These are phyloP conservation scores for Irpex sp. DNA, from an alignment of 1,284 basidiomycete genomes.

Conservation along the genomic window DNA sequence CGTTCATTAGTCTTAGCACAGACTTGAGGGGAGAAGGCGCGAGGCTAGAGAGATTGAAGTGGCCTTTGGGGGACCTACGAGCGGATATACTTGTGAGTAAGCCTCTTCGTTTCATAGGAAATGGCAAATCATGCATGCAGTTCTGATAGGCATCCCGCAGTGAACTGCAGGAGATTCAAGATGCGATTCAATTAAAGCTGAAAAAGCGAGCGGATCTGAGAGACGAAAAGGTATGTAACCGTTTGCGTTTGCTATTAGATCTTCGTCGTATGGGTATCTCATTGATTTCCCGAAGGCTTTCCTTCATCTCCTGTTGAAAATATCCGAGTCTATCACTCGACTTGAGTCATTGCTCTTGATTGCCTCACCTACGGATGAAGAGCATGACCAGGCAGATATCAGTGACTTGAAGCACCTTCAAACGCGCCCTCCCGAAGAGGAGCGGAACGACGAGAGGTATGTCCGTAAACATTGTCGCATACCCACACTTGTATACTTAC, in stretches of 20 bases:
- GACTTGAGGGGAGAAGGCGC: slow-evolving; percentile 82
- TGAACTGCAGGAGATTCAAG: slow-evolving; percentile 65
- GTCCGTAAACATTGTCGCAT: slow-evolving; percentile 1
- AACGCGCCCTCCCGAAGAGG: slow-evolving; percentile 21
- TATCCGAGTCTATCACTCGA: slow-evolving; percentile 83
- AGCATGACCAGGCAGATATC: slow-evolving; percentile 28
- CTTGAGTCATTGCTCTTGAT: slow-evolving; percentile 81
- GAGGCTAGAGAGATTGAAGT: slow-evolving; percentile 62
- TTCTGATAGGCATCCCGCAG: slow-evolving; percentile 52
- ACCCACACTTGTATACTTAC: slow-evolving; percentile 2
- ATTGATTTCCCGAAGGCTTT: slow-evolving; percentile 48
- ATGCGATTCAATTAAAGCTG: slow-evolving; percentile 74
- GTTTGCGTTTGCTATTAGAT: not conserved
- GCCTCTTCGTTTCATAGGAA: not conserved
- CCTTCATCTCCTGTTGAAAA: slow-evolving; percentile 80
- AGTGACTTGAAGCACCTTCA: slow-evolving; percentile 26
- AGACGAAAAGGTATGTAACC: slow-evolving; percentile 72
- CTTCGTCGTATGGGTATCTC: not conserved
- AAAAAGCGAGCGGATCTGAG: slow-evolving; percentile 69
- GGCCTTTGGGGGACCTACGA: slow-evolving; percentile 63
- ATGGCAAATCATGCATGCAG: not conserved
- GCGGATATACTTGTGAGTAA: slow-evolving; percentile 64
- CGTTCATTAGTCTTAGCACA: slow-evolving; percentile 93
- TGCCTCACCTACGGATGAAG: slow-evolving; percentile 44
- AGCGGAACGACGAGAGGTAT: slow-evolving; percentile 36